Base-by-base conservation (phyloP, 2,329 filamentous ascomycete species). In the Gnomoniopsis sp. region DNA sequence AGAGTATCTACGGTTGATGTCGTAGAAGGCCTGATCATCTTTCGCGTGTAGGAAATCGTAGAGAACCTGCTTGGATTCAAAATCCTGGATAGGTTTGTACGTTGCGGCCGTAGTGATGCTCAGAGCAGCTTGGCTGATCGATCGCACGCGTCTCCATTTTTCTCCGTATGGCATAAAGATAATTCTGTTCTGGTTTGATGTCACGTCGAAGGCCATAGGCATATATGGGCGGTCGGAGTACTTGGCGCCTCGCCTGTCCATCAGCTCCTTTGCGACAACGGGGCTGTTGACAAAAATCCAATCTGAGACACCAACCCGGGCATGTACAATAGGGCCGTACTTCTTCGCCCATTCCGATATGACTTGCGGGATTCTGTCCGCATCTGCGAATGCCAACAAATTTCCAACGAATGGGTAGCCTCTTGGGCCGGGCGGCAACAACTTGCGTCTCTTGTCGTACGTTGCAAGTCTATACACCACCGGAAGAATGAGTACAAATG, bases 1-100 rank as follows among this genome's bases (percentile, higher is more conserved):
- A 2, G 75, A 71, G 56, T 77, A 78, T 23, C 75, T 68, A 54
- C 75, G 70, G 56, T 76, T 72, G 58, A 71, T 72, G 47, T 69
- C 68, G 30, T 75, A 74, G 58, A 75, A 77, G 53, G 71, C 63
- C 30, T 63, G 64, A 2, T 74, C 73, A 8, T 68, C 63, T 21
- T 62, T 55, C 23, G 41, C 44, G 15, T 60, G 19, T 26, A 74
- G 50, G 1, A 77, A 65, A 54, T 76, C 72, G 34, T 69, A 64
- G 6, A 73, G 61, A 17, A 72, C 63, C 47, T 68, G 66, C 47
- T 69, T 66, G 10, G 67, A 70, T 62, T 74, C 74, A 17, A 69
- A 66, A 59, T 69, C 63, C 48, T 71, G 69, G 2, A 69, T 62
- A 2, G 68, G 67, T 34, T 65, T 62, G 34, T 70, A 71, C 3